phyloP scores from a whole-genome alignment of 768 basidiomycete species.

The Boletus sensibilis region DNA sequence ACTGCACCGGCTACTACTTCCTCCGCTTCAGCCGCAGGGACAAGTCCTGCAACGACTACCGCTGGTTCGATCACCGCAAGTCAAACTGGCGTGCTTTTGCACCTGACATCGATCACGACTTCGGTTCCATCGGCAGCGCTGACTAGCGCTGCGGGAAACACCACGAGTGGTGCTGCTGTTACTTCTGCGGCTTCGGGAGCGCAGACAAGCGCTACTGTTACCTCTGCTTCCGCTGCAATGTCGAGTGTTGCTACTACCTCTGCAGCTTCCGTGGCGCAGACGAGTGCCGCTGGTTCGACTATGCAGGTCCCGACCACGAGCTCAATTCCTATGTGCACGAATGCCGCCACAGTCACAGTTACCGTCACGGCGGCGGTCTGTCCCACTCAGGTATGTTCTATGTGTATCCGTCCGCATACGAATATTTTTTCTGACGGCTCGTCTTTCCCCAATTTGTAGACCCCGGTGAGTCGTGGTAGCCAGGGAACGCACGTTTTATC shows the following conservation, averaged over 20 bases:
- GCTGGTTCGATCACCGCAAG: background rate
- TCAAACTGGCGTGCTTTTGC: conserved; percentile 2
- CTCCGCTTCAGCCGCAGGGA: background rate
- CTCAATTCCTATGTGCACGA: background rate
- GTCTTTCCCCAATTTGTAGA: background rate
- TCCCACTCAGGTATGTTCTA: conserved; percentile 15
- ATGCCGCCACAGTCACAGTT: conserved; percentile 8
- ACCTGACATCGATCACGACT: background rate
- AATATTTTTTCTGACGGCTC: background rate
- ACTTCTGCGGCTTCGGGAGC: background rate
- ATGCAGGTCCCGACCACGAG: background rate
- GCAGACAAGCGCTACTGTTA: background rate
- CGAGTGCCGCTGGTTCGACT: background rate
- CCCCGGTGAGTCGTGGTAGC: background rate
- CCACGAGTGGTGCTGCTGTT: background rate
- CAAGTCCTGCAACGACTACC: background rate
- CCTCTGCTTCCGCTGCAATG: background rate
- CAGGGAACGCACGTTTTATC: background rate
- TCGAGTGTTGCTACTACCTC: too few species aligned
- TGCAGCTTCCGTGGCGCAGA: background rate
- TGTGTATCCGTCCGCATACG: background rate
- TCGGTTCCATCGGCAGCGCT: background rate
- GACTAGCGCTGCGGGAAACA: background rate
- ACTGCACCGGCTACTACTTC: background rate
- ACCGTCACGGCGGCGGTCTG: conserved; percentile 16